A percentile compares a stretch with the other conserved stretches of the same genome.
phyloP scores from a whole-genome alignment of 1,284 basidiomycete species.

The Omphalotus olearius region DNA sequence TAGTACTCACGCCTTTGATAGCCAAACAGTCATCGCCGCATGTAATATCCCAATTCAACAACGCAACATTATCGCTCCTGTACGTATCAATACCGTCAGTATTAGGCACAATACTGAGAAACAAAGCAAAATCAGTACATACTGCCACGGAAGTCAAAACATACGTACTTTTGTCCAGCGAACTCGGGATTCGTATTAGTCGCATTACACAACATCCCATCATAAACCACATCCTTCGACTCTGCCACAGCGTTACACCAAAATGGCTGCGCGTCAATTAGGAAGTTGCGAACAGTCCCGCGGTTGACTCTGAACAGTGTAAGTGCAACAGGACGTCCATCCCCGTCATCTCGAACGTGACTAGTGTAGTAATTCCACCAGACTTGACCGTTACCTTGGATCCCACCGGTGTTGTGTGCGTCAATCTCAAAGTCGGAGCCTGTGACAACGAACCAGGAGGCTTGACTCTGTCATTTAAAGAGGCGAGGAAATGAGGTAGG shows the following conservation, averaged over 20 bases:
- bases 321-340: conserved; percentile 59
- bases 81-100: conserved; percentile 68
- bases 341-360: conserved; percentile 45
- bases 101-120: conserved; percentile 55
- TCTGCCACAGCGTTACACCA: conserved; percentile 61
- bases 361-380: conserved; percentile 49
- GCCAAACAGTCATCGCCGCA: conserved; percentile 67
- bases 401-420: conserved; percentile 55
- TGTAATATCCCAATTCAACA: conserved; percentile 56
- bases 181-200: conserved; percentile 51
- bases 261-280: conserved; percentile 57
- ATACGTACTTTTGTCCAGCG: conserved; percentile 45
- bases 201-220: conserved; percentile 60
- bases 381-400: conserved; percentile 60
- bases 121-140: background rate
- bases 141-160: conserved; percentile 1
- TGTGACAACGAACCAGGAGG: conserved; percentile 63
- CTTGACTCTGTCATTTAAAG: conserved; percentile 40
- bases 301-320: conserved; percentile 47
- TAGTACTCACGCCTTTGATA: conserved; percentile 50
- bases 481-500: background rate
- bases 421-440: conserved; percentile 57
- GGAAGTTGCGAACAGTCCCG: conserved; percentile 47
- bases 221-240: conserved; percentile 50
- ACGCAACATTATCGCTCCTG: conserved; percentile 45